Evolutionary conservation across 1,139 yeast species (phyloP).

Genomic region (Pneumocystis sp.): DNA sequence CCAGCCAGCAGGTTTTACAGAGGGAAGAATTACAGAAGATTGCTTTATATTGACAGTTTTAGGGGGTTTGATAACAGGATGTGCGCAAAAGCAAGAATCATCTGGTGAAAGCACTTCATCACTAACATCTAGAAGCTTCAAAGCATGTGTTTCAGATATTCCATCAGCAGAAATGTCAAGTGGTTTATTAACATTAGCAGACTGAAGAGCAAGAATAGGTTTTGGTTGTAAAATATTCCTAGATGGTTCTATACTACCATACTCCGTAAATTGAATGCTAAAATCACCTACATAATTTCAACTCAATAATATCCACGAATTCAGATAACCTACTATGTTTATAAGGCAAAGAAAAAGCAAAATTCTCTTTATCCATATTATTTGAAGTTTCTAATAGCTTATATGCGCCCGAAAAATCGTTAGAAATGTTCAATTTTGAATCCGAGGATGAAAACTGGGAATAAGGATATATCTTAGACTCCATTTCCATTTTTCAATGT

Average conservation of each 20-base stretch:
- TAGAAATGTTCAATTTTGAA: neutral
- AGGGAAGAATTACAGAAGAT: neutral
- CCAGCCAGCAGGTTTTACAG: neutral
- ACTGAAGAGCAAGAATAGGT: neutral
- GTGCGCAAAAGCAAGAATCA: neutral
- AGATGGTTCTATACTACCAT: neutral
- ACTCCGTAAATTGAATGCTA: neutral
- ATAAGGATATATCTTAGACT: neutral
- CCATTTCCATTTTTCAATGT: neutral
- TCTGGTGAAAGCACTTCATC: neutral
- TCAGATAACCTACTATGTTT: neutral
- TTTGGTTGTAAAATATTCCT: neutral
- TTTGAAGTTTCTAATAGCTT: neutral
- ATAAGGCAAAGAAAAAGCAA: neutral
- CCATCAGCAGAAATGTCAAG: neutral
- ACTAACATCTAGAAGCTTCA: neutral
- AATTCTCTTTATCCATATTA: neutral
- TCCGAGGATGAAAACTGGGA: neutral
- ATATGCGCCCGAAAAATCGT: neutral
- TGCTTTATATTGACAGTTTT: neutral
- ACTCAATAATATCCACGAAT: neutral
- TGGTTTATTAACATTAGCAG: neutral
- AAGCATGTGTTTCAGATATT: neutral
- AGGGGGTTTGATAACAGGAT: neutral
- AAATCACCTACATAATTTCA: neutral